phyloP scores from a whole-genome alignment of 2,329 filamentous ascomycete genomes.

The Penicillium sp. region DNA sequence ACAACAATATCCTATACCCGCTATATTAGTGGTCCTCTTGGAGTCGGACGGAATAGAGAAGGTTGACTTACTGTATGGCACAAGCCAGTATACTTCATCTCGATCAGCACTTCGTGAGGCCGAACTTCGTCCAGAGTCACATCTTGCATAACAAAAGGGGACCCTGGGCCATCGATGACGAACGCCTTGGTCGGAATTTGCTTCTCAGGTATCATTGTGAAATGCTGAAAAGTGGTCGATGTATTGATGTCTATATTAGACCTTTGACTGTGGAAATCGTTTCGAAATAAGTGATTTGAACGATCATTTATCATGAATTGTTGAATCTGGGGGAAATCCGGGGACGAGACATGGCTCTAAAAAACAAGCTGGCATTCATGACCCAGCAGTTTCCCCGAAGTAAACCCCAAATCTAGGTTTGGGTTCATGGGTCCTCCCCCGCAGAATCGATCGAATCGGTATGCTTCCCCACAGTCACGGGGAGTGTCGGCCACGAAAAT shows the following conservation, averaged over 20 bases:
- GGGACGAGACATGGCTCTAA: not conserved
- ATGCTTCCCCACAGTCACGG: not conserved
- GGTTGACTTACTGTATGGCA: slow-evolving; percentile 30
- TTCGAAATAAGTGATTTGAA: not conserved
- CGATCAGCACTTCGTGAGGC: slow-evolving; percentile 33
- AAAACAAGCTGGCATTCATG: not conserved
- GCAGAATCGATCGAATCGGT: not conserved
- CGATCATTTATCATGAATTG: not conserved
- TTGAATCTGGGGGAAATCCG: not conserved
- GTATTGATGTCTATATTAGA: not conserved
- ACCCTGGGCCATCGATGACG: slow-evolving; percentile 17
- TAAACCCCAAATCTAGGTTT: not conserved
- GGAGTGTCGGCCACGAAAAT: not conserved
- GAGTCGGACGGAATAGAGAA: not conserved
- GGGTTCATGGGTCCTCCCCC: not conserved
- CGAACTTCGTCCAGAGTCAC: slow-evolving; percentile 28
- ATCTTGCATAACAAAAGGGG: slow-evolving; percentile 25
- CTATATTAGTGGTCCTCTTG: not conserved
- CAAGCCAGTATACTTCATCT: slow-evolving; percentile 38
- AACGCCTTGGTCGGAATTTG: slow-evolving; percentile 22
- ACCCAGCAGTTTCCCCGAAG: not conserved
- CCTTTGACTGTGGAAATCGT: not conserved
- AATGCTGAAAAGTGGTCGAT: not conserved
- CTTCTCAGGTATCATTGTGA: slow-evolving; percentile 17
- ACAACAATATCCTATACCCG: not conserved